Percentiles rank a stretch among this genome's conserved stretches.
phyloP scores from a whole-genome alignment of 495 filamentous ascomycete species.

The Trichodelitschia bisporula region DNA sequence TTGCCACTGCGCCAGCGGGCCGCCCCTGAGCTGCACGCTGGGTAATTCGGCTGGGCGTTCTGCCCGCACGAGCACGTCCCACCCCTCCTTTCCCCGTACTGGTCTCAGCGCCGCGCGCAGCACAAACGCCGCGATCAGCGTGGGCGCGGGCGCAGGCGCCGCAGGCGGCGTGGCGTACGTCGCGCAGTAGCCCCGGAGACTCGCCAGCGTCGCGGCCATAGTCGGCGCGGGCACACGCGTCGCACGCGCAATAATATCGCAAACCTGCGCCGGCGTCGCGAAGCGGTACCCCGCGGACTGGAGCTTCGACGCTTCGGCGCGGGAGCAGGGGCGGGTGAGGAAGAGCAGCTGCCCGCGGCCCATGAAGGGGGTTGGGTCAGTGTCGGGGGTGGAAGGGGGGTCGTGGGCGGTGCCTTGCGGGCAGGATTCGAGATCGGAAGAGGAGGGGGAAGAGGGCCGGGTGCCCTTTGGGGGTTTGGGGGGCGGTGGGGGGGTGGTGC shows the following conservation, averaged over 20 bases:
- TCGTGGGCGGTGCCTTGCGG: neutral
- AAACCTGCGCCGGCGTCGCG: slow-evolving; percentile 41
- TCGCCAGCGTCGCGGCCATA: slow-evolving; percentile 27
- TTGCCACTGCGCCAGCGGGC: slow-evolving; percentile 32
- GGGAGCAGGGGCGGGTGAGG: slow-evolving; percentile 35
- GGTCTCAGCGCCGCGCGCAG: slow-evolving; percentile 36
- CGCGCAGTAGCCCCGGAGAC: slow-evolving; percentile 34
- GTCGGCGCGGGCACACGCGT: slow-evolving; percentile 40
- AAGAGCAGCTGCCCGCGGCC: slow-evolving; percentile 59
- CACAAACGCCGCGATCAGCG: slow-evolving; percentile 53
- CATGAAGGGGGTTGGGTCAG: slow-evolving; percentile 17
- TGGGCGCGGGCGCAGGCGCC: slow-evolving; percentile 32
- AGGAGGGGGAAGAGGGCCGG: slow-evolving; percentile 1
- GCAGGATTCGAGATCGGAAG: slow-evolving; percentile 5
- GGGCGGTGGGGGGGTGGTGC: slow-evolving; percentile 14
- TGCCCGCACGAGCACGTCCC: slow-evolving; percentile 49
- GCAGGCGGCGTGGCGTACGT: slow-evolving; percentile 23
- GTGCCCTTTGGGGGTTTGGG: neutral
- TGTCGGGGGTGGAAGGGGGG: too few species aligned
- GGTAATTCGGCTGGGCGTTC: slow-evolving; percentile 36
- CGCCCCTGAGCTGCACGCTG: slow-evolving; percentile 29
- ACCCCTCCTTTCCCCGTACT: slow-evolving; percentile 15
- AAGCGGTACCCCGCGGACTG: slow-evolving; percentile 70
- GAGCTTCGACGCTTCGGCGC: neutral
- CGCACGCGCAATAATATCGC: slow-evolving; percentile 33